Evolutionary conservation across 2,329 filamentous ascomycete genomes (phyloP), one percentile per base, ranked within the genome.

Genomic region (Alternaria solani): DNA sequence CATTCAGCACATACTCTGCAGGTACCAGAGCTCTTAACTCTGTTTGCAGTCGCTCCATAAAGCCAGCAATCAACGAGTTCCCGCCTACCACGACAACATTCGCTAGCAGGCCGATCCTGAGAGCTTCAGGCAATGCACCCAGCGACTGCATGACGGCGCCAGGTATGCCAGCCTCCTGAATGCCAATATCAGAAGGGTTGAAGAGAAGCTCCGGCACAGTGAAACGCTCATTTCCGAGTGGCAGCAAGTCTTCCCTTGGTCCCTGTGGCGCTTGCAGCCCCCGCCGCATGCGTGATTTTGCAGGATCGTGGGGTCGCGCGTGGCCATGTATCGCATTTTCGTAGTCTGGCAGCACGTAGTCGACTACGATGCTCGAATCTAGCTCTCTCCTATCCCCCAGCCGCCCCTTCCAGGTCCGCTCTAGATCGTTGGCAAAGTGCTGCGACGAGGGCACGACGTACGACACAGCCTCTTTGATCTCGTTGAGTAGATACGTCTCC

Each of bases 51-150:
- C 95, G 86, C 73, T 92, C 87, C 65, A 93, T 86, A 65, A 99
- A 94, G 0, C 94, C 94, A 1, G 89, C 85, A 26, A 97, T 88
- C 18, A 90, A 83, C 0, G 91, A 86, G 73, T 92, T 97, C 4
- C 95, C 95, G 2, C 95, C 95, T 0, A 97, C 92, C 0, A 97
- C 89, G 3, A 97, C 81, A 4, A 98, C 87, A 67, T 98, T 99
- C 38, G 92, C 90, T 47, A 98, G 80, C 67, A 97, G 86, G 0
- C 89, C 89, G 1, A 93, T 91, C 86, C 93, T 94, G 7, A 98
- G 80, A 0, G 91, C 92, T n/a, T 91, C 84, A 0, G 95, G 95
- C 9, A 98, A 79, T 12, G 83, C 84, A 8, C 87, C 85, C 14
- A 99, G 79, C 12, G 89, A 91, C 75, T 97, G 89, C 79, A 95